These are phyloP conservation scores for Neophaeococcomyces mojaviensis DNA, from an alignment of 2,329 filamentous ascomycete species.

Conservation along the genomic window DNA sequence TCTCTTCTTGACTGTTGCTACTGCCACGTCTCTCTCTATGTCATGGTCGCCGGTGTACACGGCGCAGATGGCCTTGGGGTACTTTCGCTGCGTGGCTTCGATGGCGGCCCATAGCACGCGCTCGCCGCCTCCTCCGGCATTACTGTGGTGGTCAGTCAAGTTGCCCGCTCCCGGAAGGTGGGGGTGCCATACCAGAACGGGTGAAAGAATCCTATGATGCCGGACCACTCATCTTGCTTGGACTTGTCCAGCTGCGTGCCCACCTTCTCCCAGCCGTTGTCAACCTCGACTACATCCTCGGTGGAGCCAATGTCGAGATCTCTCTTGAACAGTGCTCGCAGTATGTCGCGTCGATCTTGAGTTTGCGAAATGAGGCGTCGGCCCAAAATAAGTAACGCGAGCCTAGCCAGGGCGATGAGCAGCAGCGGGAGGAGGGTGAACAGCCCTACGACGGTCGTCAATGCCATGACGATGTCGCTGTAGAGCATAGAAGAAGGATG, in stretches of 20 bases:
- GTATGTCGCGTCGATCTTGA: constrained; percentile 16
- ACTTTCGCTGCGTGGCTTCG: constrained; percentile 77
- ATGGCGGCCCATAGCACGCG: constrained; percentile 95
- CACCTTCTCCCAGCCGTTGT: constrained; percentile 64
- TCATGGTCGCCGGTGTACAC: constrained; percentile 96
- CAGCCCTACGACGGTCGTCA: constrained; percentile 13
- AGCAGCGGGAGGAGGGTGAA: constrained; percentile 16
- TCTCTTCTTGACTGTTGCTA: constrained; percentile 68
- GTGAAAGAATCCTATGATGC: constrained; percentile 92
- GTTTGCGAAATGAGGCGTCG: constrained; percentile 14
- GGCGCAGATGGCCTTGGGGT: constrained; percentile 73
- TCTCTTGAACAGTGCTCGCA: constrained; percentile 13
- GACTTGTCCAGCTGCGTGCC: constrained; percentile 41
- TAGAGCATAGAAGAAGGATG: too few species aligned
- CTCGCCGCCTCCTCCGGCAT: constrained; percentile 92
- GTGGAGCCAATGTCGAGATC: constrained; percentile 6
- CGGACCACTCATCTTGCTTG: constrained; percentile 60
- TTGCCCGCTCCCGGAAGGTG: constrained; percentile 6
- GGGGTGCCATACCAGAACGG: constrained; percentile 70
- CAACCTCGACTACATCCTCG: constrained; percentile 23
- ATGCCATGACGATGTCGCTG: constrained; percentile 12
- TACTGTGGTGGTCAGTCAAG: constrained; percentile 45
- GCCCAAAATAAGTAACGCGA: constrained; percentile 13
- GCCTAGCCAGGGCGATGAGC: constrained; percentile 10
- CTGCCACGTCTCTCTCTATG: constrained; percentile 69